phyloP scores from a whole-genome alignment of 2,329 filamentous ascomycete species.

The Orbilia ellipsospora region DNA sequence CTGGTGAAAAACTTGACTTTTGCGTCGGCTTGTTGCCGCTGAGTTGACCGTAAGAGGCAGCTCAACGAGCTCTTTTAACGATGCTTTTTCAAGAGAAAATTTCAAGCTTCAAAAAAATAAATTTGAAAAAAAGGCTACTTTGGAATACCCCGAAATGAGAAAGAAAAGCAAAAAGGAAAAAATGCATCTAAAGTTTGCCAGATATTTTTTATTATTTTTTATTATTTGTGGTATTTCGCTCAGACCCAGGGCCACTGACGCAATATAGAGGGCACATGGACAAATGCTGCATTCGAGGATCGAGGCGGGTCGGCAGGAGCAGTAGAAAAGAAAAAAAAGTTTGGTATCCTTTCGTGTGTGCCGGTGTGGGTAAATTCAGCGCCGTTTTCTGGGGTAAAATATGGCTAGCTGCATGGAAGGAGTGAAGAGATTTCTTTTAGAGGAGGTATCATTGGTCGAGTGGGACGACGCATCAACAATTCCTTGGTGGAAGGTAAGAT shows the following conservation, averaged over 20 bases:
- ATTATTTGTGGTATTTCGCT: constrained; percentile 30
- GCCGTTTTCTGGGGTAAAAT: constrained; percentile 55
- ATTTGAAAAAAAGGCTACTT: not conserved
- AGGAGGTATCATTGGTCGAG: constrained; percentile 35
- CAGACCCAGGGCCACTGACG: constrained; percentile 46
- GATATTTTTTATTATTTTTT: constrained; percentile 19
- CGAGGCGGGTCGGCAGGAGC: constrained; percentile 15
- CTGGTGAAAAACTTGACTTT: not conserved
- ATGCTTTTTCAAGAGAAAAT: constrained; percentile 43
- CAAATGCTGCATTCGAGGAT: constrained; percentile 50
- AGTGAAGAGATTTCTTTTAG: constrained; percentile 47
- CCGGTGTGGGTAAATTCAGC: constrained; percentile 37
- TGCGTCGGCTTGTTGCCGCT: constrained; percentile 47
- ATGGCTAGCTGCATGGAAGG: constrained; percentile 46
- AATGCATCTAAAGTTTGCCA: too few species aligned
- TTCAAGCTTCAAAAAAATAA: constrained; percentile 27
- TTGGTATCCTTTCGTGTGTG: constrained; percentile 12
- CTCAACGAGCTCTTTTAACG: constrained; percentile 36
- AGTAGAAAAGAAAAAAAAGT: too few species aligned
- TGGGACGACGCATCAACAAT: constrained; percentile 2
- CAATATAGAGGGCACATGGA: constrained; percentile 54
- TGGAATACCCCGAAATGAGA: constrained; percentile 3
- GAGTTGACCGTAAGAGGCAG: constrained; percentile 45
- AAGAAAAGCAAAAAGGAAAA: not conserved
- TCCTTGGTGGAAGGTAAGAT: too few species aligned